These are phyloP conservation scores for Blastobotrys peoriensis DNA, from an alignment of 805 yeast species.

Conservation along the genomic window DNA sequence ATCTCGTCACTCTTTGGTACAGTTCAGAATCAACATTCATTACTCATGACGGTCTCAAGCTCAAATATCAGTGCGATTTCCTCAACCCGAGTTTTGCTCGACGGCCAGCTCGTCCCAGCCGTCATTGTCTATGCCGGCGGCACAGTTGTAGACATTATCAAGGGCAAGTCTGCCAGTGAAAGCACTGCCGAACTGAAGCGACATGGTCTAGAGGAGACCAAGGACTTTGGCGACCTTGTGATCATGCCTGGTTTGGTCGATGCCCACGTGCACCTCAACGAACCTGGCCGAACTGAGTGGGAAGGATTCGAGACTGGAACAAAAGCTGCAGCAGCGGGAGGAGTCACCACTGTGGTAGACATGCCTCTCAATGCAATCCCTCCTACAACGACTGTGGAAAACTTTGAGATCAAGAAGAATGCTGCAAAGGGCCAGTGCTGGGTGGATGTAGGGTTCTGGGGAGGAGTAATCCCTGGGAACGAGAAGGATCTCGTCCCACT, in stretches of 20 bases:
- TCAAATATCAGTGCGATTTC: slow-evolving; percentile 44
- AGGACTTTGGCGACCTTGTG: slow-evolving; percentile 55
- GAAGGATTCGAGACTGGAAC: slow-evolving; percentile 98
- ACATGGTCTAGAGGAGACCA: slow-evolving; percentile 4
- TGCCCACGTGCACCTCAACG: slow-evolving; percentile 90
- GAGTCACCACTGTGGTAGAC: slow-evolving; percentile 91
- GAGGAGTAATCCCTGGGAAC: slow-evolving; percentile 84
- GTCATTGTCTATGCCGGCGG: slow-evolving; percentile 57
- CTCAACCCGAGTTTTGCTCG: slow-evolving; percentile 52
- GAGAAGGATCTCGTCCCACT: slow-evolving; percentile 63
- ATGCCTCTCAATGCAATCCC: slow-evolving; percentile 97
- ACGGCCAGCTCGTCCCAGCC: slow-evolving; percentile 46
- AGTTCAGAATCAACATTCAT: too few species aligned
- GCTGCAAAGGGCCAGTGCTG: slow-evolving; percentile 81
- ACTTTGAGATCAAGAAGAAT: slow-evolving; percentile 63
- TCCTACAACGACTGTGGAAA: slow-evolving; percentile 81
- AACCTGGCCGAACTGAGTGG: slow-evolving; percentile 98
- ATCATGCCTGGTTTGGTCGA: slow-evolving; percentile 90
- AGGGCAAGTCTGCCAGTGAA: background rate
- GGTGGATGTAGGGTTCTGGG: slow-evolving; percentile 97
- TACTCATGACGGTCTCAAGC: slow-evolving; percentile 38
- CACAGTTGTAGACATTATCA: slow-evolving; percentile 6
- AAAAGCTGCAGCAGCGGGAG: slow-evolving; percentile 90
- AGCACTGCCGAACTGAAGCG: slow-evolving; percentile 1
- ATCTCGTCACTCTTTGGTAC: too few species aligned